Conservation (phyloP, 805 yeast species). For the Hanseniaspora lindneri region DNA sequence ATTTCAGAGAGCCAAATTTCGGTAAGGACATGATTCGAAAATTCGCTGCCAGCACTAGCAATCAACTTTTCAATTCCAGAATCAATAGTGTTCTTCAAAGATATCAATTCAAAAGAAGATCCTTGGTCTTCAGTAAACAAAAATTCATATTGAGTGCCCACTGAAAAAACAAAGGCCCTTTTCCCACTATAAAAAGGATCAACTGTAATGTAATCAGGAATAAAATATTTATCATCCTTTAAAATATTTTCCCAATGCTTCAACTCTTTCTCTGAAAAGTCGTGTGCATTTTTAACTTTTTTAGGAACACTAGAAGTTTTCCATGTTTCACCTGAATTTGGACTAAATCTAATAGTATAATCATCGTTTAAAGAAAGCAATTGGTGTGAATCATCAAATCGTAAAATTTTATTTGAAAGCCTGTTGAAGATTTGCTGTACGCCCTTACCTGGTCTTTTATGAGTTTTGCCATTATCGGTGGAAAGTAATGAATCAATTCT, state of each 20-base stretch:
- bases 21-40: not conserved
- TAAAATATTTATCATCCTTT: not conserved
- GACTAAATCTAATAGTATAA: constrained; percentile 25
- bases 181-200: constrained; percentile 19
- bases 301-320: constrained; percentile 3
- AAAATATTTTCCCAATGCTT: constrained; percentile 4
- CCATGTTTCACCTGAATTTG: constrained; percentile 45
- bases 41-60: not conserved
- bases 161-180: constrained; percentile 21
- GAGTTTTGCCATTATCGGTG: not conserved
- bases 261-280: not conserved
- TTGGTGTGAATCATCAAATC: constrained; percentile 15
- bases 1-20: not conserved
- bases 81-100: not conserved
- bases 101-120: constrained; percentile 21
- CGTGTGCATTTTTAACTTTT: not conserved
- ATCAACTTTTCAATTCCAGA: not conserved
- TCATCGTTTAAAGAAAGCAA: constrained; percentile 1
- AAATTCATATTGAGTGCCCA: not conserved
- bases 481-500: constrained; percentile 8
- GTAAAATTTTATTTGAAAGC: not conserved
- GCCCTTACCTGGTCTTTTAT: not conserved
- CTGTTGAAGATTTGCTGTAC: not conserved
- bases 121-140: constrained; percentile 26
- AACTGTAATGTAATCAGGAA: constrained; percentile 11